These are phyloP conservation scores for Geranomyces michiganensis DNA, from an alignment of 192 early-diverging fungal genomes.

Conservation along the genomic window DNA sequence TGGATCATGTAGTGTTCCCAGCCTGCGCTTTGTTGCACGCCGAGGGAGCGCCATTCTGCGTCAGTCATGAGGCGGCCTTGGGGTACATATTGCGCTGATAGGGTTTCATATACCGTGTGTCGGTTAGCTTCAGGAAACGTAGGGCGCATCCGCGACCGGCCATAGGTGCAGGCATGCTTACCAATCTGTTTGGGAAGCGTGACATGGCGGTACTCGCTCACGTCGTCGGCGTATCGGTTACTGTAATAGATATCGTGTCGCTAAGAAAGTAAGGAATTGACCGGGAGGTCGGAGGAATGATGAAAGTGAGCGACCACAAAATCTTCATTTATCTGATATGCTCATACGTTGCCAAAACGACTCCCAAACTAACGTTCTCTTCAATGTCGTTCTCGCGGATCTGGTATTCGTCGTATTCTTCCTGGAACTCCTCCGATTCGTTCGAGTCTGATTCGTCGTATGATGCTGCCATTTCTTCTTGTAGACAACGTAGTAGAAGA, in stretches of 20 bases:
- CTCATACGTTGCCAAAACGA: no score
- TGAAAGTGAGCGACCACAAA: no score
- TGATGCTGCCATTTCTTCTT: no score
- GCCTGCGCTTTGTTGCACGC: slow-evolving; percentile 29
- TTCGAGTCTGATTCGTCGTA: no score
- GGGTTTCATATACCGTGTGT: background rate
- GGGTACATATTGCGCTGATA: background rate
- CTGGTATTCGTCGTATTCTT: no score
- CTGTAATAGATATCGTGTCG: slow-evolving; percentile 37
- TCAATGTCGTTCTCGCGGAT: slow-evolving; percentile 8
- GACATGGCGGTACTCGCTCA: slow-evolving; percentile 40
- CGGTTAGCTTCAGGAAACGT: background rate
- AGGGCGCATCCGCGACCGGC: background rate
- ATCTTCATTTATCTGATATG: no score
- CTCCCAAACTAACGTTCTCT: background rate
- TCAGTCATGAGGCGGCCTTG: slow-evolving; percentile 32
- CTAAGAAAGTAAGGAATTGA: background rate
- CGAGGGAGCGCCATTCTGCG: slow-evolving; percentile 38
- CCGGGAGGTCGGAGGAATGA: background rate
- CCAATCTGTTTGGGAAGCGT: slow-evolving; percentile 41
- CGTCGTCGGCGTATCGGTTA: slow-evolving; percentile 35
- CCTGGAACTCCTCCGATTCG: no score
- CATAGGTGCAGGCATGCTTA: background rate
- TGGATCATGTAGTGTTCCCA: slow-evolving; percentile 45
- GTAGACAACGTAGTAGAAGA: no score